These are phyloP conservation scores for Aspergillus terreus DNA, from an alignment of 2,329 filamentous ascomycete species.

Conservation along the genomic window DNA sequence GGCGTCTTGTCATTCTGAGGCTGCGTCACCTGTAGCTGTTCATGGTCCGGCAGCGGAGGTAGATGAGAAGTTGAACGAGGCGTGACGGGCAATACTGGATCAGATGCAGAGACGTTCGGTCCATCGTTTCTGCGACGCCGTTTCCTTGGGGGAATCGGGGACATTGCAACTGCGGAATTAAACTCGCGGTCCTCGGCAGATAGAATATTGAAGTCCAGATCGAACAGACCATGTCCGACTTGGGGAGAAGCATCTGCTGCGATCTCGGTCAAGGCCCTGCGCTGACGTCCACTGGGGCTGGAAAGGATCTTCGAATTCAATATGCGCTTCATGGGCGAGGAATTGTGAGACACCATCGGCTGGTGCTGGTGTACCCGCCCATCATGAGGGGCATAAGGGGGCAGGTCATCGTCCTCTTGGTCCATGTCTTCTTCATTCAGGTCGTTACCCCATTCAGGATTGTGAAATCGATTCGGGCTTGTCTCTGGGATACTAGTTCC, in stretches of 20 bases:
- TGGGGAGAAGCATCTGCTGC: conserved; percentile 41
- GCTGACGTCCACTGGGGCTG: conserved; percentile 36
- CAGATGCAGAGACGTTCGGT: conserved; percentile 25
- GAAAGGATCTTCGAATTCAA: conserved; percentile 30
- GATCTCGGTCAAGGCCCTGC: conserved; percentile 39
- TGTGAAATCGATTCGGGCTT: conserved; percentile 28
- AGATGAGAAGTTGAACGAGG: conserved; percentile 19
- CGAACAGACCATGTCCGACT: conserved; percentile 26
- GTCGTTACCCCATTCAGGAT: conserved; percentile 19
- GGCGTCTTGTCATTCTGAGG: conserved; percentile 12
- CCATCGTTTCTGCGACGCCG: conserved; percentile 34
- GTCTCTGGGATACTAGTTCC: conserved; percentile 38
- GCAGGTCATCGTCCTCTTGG: conserved; percentile 38
- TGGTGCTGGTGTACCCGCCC: conserved; percentile 18
- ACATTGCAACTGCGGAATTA: conserved; percentile 29
- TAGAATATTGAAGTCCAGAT: conserved; percentile 36
- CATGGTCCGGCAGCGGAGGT: conserved; percentile 12
- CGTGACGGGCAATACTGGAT: conserved; percentile 26
- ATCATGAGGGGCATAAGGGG: conserved; percentile 23
- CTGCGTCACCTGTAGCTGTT: conserved; percentile 8
- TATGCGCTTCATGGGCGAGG: conserved; percentile 24
- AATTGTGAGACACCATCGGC: conserved; percentile 16
- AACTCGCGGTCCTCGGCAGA: conserved; percentile 40
- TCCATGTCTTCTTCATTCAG: conserved; percentile 22
- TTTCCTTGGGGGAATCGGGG: conserved; percentile 33